Conservation (phyloP, 352 stramenopile genomes). For the Globisporangium viniferum region DNA sequence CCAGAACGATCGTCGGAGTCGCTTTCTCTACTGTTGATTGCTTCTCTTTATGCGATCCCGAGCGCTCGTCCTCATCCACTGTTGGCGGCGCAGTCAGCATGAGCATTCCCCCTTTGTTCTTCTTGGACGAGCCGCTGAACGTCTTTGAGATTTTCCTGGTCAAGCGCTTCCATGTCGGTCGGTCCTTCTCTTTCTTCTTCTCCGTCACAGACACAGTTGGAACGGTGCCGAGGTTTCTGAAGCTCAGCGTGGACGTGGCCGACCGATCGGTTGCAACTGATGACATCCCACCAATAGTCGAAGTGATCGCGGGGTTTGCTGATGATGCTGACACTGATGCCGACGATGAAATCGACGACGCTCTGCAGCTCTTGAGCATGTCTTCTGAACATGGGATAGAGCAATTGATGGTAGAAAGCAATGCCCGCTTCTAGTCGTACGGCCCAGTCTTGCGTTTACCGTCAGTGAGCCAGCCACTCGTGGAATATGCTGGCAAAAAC, state of each 20-base stretch:
- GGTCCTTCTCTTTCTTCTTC: background rate
- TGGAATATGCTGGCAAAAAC: background rate
- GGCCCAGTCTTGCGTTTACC: background rate
- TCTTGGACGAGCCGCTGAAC: conserved; percentile 1
- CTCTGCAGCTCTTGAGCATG: background rate
- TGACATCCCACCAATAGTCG: background rate
- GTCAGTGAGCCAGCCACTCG: background rate
- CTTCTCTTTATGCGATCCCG: background rate
- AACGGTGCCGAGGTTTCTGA: background rate
- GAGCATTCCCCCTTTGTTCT: background rate
- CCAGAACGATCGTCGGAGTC: background rate
- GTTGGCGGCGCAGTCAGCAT: background rate
- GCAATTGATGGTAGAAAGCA: background rate
- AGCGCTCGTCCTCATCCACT: background rate
- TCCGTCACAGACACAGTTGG: background rate
- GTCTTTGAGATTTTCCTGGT: conserved; percentile 12
- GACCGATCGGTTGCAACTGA: background rate
- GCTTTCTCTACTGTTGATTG: background rate
- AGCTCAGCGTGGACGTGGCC: conserved; percentile 4
- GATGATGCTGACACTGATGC: background rate
- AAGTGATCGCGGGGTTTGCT: background rate
- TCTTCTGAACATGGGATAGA: background rate
- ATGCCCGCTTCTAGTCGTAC: background rate
- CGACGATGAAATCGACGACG: background rate
- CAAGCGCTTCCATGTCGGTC: conserved; percentile 15